phyloP scores from a whole-genome alignment of 805 yeast species.

The Lipomyces orientalis region DNA sequence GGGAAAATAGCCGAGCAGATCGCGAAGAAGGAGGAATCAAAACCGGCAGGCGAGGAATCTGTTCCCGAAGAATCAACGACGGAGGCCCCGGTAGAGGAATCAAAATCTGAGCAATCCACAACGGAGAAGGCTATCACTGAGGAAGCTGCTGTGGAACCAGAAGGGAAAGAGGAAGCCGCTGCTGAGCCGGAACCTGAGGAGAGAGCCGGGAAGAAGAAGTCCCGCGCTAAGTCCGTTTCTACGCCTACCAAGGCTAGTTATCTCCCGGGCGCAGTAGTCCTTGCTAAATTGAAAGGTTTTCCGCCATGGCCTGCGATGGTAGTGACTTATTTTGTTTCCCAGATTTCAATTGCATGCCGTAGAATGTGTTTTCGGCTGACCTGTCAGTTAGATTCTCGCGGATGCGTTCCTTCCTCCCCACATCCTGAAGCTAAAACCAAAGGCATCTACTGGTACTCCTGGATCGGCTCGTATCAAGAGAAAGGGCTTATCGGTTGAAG shows the following conservation, averaged over 20 bases:
- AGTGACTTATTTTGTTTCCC: neutral
- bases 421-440: constrained; percentile 44
- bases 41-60: neutral
- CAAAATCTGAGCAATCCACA: neutral
- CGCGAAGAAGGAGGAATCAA: neutral
- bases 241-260: constrained; percentile 31
- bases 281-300: constrained; percentile 84
- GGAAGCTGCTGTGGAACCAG: neutral
- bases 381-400: constrained; percentile 34
- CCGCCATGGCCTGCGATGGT: constrained; percentile 93
- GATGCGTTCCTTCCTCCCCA: constrained; percentile 39
- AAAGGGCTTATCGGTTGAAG: constrained; percentile 30
- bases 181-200: constrained; percentile 4
- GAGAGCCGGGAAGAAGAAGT: constrained; percentile 9
- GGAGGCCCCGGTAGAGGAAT: constrained; percentile 3
- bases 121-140: neutral
- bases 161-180: constrained; percentile 5
- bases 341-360: neutral
- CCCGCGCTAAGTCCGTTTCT: constrained; percentile 6
- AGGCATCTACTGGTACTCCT: constrained; percentile 53
- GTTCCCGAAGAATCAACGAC: neutral
- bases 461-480: constrained; percentile 38
- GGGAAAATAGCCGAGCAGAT: neutral
- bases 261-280: constrained; percentile 61
- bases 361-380: neutral